A percentile compares a stretch with the other conserved stretches of the same genome.
These are phyloP conservation scores for Pseudogymnoascus sp. DNA, from an alignment of 2,329 filamentous ascomycete species.

Conservation along the genomic window DNA sequence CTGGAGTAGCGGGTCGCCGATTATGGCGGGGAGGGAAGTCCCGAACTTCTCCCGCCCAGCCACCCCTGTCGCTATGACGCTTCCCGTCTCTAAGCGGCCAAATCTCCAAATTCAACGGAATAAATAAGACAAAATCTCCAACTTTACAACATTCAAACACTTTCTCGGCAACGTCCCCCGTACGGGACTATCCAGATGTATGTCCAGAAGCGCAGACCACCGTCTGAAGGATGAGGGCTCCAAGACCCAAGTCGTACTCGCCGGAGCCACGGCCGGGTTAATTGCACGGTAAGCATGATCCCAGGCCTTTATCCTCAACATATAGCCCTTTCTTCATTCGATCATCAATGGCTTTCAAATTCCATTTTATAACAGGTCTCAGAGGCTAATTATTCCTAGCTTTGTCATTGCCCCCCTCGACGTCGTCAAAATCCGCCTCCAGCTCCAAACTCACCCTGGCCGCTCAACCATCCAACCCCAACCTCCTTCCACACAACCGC, in stretches of 20 bases:
- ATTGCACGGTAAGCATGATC: constrained; percentile 61
- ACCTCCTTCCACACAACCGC: constrained; percentile 49
- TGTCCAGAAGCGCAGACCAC: constrained; percentile 50
- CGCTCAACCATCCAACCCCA: constrained; percentile 42
- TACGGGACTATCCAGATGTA: constrained; percentile 40
- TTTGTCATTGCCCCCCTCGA: constrained; percentile 94
- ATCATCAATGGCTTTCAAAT: neutral
- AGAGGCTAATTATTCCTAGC: constrained; percentile 35
- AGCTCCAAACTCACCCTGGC: constrained; percentile 81
- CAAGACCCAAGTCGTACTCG: constrained; percentile 55
- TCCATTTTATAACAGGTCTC: constrained; percentile 10
- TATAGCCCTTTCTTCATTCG: neutral
- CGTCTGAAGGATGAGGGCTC: constrained; percentile 68
- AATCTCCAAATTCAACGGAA: constrained; percentile 7
- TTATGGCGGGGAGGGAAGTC: constrained; percentile 6
- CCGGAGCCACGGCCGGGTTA: constrained; percentile 69
- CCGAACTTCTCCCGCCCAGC: constrained; percentile 1
- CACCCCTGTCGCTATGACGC: constrained; percentile 10
- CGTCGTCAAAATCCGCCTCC: constrained; percentile 95
- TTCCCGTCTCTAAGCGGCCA: constrained; percentile 1
- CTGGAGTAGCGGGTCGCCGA: constrained; percentile 5
- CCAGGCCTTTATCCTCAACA: neutral
- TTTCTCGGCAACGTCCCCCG: constrained; percentile 6
- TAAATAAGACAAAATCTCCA: neutral
- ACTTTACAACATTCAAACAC: neutral